Base-by-base conservation (phyloP, 2,329 filamentous ascomycete species). In the Bretziella fagacearum region DNA sequence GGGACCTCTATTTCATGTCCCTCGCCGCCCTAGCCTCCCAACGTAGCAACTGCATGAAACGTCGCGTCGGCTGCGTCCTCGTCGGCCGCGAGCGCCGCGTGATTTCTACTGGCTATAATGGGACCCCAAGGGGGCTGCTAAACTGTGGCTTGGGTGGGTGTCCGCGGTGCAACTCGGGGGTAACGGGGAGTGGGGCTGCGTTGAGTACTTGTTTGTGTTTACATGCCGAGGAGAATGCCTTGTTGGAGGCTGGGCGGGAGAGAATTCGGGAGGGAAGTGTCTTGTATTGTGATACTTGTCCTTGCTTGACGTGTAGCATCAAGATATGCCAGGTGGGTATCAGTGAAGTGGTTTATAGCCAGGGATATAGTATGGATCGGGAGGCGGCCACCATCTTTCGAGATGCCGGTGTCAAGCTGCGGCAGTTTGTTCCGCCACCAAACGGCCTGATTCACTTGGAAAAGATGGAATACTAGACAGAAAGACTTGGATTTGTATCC, bases 1-100 rank as follows among this genome's bases (percentile, higher is more conserved):
- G 91, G 91, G 91, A 98, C 63, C 79, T 83, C 56, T 98, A 98
- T 66, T 98, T 98, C 60, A 98, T 98, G 91, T 77, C 84, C 33
- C 70, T 98, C n/a, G 87, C 91, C 4, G 85, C 83, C 27, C 75
- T 98, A 41, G 91, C 91, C 6, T 84, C 89, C 1, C 81, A 85
- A 55, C 75, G 91, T 53, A 85, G 80, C 58, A 98, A 98, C 63
- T 98, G 91, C 67, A 98, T 98, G 91, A 95, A 96, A 65, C 74
- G 91, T 25, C 78, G 89, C 53, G 91, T 98, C 1, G 91, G 91
- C 6, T 95, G 87, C 63, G 91, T 96, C 5, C 71, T 98, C 7
- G 87, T 96, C 27, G 68, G 69, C 50, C 72, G 81, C 53, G 80
- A 86, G 58, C 79, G 79, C 56, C 76, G 87, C 55, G 91, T 98